Evolutionary conservation across 2,329 filamentous ascomycete species (phyloP).

Genomic region (Alternaria conjuncta): DNA sequence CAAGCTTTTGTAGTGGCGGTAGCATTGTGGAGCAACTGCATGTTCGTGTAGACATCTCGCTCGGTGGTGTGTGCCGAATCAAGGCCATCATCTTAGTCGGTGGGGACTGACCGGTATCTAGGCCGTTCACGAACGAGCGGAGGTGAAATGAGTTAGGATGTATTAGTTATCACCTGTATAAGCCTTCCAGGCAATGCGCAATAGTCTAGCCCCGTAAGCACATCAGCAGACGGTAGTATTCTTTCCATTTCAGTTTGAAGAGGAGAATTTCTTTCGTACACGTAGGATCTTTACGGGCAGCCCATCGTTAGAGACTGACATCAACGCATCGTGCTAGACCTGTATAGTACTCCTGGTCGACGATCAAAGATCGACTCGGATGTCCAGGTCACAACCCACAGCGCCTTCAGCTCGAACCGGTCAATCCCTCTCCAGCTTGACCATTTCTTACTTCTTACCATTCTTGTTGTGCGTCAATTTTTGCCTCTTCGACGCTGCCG

Average conservation of each 20-base stretch:
- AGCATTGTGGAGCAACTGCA: not conserved
- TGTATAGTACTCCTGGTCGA: not conserved
- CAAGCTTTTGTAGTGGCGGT: not conserved
- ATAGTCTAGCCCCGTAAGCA: not conserved
- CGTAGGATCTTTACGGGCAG: not conserved
- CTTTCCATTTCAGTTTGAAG: not conserved
- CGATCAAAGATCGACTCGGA: not conserved
- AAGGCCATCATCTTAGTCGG: not conserved
- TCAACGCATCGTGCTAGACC: not conserved
- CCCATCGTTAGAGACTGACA: not conserved
- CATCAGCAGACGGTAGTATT: not conserved
- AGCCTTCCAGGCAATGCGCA: not conserved
- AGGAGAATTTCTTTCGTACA: not conserved
- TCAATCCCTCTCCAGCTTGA: not conserved
- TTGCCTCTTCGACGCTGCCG: not conserved
- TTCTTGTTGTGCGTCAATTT: not conserved
- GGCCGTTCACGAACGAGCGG: not conserved
- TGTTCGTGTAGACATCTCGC: not conserved
- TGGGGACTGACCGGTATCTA: not conserved
- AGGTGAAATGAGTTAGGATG: not conserved
- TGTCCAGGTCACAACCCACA: not conserved
- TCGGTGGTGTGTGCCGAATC: not conserved
- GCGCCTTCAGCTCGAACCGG: no score
- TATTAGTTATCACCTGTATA: not conserved
- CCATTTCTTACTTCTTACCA: not conserved